Evolutionary conservation across 1,139 yeast genomes (phyloP).

Genomic region (Komagataea norvegica): DNA sequence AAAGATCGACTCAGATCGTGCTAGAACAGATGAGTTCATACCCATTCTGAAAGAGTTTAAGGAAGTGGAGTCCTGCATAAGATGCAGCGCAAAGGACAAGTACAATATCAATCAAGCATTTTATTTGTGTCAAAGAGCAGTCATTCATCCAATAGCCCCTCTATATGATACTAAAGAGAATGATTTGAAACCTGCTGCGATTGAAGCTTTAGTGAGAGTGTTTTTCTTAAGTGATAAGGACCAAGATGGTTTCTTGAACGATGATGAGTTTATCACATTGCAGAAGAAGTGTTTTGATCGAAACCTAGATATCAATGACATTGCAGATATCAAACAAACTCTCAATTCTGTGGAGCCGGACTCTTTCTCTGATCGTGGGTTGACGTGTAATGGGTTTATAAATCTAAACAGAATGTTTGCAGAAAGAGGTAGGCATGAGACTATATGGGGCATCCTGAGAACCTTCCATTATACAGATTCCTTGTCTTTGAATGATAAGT

Average conservation of each 20-base stretch:
- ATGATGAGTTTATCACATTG: slow-evolving; percentile 59
- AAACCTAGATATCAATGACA: slow-evolving; percentile 47
- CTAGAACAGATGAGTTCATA: slow-evolving; percentile 53
- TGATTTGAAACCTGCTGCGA: slow-evolving; percentile 69
- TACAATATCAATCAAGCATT: slow-evolving; percentile 85
- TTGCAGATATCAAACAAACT: slow-evolving; percentile 44
- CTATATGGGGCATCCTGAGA: slow-evolving; percentile 90
- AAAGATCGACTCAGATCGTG: slow-evolving; percentile 28
- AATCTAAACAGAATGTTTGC: slow-evolving; percentile 75
- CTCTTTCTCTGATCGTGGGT: slow-evolving; percentile 42
- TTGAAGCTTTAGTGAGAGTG: slow-evolving; percentile 70
- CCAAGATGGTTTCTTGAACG: slow-evolving; percentile 79
- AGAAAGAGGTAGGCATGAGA: slow-evolving; percentile 90
- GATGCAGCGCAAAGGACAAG: slow-evolving; percentile 78
- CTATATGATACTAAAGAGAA: slow-evolving; percentile 90
- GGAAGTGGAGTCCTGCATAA: slow-evolving; percentile 86
- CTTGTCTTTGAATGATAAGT: slow-evolving; percentile 71
- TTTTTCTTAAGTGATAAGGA: slow-evolving; percentile 84
- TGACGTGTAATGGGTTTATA: slow-evolving; percentile 73
- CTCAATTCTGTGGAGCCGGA: slow-evolving; percentile 23
- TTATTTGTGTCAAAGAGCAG: slow-evolving; percentile 87
- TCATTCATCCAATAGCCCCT: slow-evolving; percentile 92
- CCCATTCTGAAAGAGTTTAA: slow-evolving; percentile 87
- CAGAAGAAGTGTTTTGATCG: slow-evolving; percentile 75
- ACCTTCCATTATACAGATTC: slow-evolving; percentile 91